phyloP scores from a whole-genome alignment of 345 rosid genomes.

The Camelina hispida region DNA sequence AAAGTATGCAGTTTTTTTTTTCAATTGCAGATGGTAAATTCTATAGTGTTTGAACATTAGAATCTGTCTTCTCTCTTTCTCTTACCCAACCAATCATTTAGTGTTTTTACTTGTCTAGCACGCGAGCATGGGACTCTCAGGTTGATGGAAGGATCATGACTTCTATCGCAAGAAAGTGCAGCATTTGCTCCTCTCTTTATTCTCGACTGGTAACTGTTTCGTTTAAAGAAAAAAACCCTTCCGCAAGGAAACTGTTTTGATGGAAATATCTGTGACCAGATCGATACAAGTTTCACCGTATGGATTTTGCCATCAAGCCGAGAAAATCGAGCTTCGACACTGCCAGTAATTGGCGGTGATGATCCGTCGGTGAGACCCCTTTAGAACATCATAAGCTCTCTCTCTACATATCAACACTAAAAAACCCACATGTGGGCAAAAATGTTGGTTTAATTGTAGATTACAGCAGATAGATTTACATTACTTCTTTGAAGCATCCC shows the following conservation, averaged over 20 bases:
- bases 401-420: background rate
- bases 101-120: constrained; percentile 51
- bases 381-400: constrained; percentile 9
- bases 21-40: no score
- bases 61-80: background rate
- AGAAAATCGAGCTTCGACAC: constrained; percentile 39
- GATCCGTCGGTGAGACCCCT: constrained; percentile 60
- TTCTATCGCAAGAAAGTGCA: constrained; percentile 66
- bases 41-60: background rate
- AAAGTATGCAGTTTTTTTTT: no score
- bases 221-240: background rate
- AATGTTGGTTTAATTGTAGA: constrained; percentile 17
- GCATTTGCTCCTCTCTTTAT: constrained; percentile 72
- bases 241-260: constrained; percentile 17
- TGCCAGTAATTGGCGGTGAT: constrained; percentile 78
- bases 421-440: constrained; percentile 9
- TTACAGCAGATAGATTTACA: constrained; percentile 13
- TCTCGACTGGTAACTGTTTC: constrained; percentile 36
- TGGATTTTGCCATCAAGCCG: constrained; percentile 71
- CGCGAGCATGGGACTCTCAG: constrained; percentile 89
- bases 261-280: constrained; percentile 48
- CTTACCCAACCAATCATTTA: background rate
- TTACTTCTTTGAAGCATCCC: background rate
- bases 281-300: constrained; percentile 73
- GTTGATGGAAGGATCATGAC: constrained; percentile 78